Percentiles rank a stretch among this genome's conserved stretches.
Evolutionary conservation across 805 yeast species (phyloP).

Genomic region (Kluyveromyces aestuarii): DNA sequence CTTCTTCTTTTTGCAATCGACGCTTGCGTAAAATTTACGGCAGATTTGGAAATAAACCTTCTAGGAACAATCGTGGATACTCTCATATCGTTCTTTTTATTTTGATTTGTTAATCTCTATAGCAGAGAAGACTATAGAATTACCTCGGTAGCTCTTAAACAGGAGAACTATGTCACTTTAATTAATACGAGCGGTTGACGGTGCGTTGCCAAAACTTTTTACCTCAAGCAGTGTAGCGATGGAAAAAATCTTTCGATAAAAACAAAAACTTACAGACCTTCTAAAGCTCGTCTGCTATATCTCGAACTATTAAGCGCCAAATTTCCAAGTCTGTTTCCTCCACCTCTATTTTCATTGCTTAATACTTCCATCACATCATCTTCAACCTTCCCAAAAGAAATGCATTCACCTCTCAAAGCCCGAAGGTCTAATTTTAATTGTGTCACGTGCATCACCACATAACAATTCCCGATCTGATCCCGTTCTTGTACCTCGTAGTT

Average conservation of each 20-base stretch:
- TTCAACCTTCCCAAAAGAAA: not conserved
- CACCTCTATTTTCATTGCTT: not conserved
- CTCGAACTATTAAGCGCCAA: not conserved
- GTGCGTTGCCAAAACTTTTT: not conserved
- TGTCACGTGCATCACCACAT: too few relatives aligned
- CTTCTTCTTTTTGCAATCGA: conserved; percentile 35
- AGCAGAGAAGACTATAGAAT: too few relatives aligned
- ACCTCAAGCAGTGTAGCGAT: not conserved
- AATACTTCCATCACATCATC: not conserved
- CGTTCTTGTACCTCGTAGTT: too few relatives aligned
- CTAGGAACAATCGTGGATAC: not conserved
- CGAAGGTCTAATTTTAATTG: not conserved
- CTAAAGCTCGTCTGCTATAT: too few relatives aligned
- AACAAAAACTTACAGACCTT: not conserved
- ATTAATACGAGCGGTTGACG: not conserved
- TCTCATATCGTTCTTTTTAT: not conserved
- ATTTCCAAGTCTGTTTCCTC: not conserved
- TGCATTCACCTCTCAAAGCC: not conserved
- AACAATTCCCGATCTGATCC: too few relatives aligned
- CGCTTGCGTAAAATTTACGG: conserved; percentile 9
- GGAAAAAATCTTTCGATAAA: not conserved
- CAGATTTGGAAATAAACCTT: conserved; percentile 12
- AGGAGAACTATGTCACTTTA: too few relatives aligned
- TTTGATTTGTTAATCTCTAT: not conserved
- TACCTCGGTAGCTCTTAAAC: too few relatives aligned